phyloP scores from a whole-genome alignment of 805 yeast genomes.

The Millerozyma miso region DNA sequence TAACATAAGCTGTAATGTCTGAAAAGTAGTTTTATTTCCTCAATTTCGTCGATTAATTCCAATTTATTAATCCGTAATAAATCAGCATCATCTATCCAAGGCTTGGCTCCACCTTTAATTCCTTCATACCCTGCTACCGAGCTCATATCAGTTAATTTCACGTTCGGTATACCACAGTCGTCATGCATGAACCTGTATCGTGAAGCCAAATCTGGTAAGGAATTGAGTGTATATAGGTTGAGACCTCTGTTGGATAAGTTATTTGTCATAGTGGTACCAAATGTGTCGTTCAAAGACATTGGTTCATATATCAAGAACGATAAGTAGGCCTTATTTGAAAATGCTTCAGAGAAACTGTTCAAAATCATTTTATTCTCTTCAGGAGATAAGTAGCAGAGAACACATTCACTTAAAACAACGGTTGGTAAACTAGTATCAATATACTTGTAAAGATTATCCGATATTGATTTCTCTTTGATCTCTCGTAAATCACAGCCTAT shows the following conservation, averaged over 20 bases:
- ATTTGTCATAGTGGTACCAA: constrained; percentile 64
- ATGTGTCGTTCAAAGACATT: constrained; percentile 55
- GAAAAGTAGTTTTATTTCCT: constrained; percentile 60
- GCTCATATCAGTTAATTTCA: constrained; percentile 45
- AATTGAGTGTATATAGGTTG: constrained; percentile 51
- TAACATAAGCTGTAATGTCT: constrained; percentile 53
- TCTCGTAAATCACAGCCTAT: constrained; percentile 53
- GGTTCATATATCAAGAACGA: constrained; percentile 64
- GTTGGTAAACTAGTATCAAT: constrained; percentile 47
- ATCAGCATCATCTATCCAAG: constrained; percentile 45
- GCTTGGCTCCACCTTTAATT: constrained; percentile 16
- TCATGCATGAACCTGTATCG: constrained; percentile 20
- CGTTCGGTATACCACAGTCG: constrained; percentile 22
- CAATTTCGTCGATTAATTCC: constrained; percentile 72
- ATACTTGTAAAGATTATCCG: constrained; percentile 9
- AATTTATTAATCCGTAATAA: constrained; percentile 43
- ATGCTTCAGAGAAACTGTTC: constrained; percentile 31
- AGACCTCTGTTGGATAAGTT: constrained; percentile 62
- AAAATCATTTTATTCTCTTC: constrained; percentile 44
- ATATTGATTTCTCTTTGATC: constrained; percentile 10
- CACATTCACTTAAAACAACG: constrained; percentile 67
- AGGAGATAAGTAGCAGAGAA: constrained; percentile 63
- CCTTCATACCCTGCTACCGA: constrained; percentile 33
- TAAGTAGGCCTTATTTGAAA: constrained; percentile 13
- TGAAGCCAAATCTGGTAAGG: constrained; percentile 42